Evolutionary conservation across 2,329 filamentous ascomycete species (phyloP), one percentile per base, ranked within the genome.

Genomic region (Sporothrix pseudoabietina): DNA sequence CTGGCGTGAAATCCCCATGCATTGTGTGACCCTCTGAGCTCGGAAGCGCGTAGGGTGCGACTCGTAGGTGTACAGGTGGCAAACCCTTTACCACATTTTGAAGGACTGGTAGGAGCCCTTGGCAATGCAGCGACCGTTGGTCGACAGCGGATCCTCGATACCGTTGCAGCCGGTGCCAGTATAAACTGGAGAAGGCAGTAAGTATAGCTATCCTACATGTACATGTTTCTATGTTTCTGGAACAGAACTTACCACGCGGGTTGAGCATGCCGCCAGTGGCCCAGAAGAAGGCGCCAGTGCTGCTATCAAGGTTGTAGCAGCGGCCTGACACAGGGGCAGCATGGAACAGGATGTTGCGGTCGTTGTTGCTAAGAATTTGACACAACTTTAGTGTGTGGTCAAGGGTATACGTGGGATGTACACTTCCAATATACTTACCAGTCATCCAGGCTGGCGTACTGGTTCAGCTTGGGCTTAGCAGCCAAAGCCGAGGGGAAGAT

Each of bases 241-340:
- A 26, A 26, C 44, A 16, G 39, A 0, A 30, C 61, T 3, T 66
- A 66, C 61, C 61, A 10, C 65, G 65, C 8, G 65, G 65, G 65
- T 66, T 68, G 44, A 68, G 65, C 65, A 68, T 68, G 65, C 65
- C 65, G 26, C 65, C 63, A 3, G 65, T 68, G 26, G 63, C 65
- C 65, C 65, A 68, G 65, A 68, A 68, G 30, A 68, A 68, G 44
- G 65, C 65, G 1, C 26, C 22, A 22, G 65, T 68, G 22, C 19
- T 12, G n/a, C 44, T 14, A 26, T 68, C 65, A 5, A 68, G 65
- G 26, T 68, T 52, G 44, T 68, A 68, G 65, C 65, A 68, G 65
- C 65, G 65, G 22, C 65, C 65, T 16, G 65, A 68, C 5, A 68
- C 65, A 6, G 65, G 65, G 16, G 65, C 65, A 10, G 65, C 65